Evolutionary conservation across 495 filamentous ascomycete genomes (phyloP).

Genomic region (Astrothelium subdiscretum): DNA sequence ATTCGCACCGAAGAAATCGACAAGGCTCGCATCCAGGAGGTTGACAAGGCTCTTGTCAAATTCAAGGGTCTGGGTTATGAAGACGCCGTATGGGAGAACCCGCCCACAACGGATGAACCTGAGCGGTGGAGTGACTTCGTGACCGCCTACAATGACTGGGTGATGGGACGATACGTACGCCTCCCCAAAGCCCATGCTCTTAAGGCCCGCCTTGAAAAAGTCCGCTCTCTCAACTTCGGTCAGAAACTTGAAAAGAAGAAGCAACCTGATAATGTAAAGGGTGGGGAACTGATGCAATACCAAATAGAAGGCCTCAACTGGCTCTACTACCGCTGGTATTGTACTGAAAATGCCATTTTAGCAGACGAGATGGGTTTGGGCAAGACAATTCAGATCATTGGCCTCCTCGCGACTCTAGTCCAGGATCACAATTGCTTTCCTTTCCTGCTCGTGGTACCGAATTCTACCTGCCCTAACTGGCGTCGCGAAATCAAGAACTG

Average conservation of each 20-base stretch:
- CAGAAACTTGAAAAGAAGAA: conserved; percentile 49
- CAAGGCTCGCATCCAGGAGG: conserved; percentile 52
- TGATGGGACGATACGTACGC: conserved; percentile 60
- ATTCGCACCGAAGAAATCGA: conserved; percentile 46
- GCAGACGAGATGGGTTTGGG: conserved; percentile 99
- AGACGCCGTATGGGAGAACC: conserved; percentile 77
- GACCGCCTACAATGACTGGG: conserved; percentile 72
- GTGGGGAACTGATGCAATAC: conserved; percentile 83
- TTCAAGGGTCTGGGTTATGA: conserved; percentile 94
- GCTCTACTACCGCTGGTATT: conserved; percentile 85
- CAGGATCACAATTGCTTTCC: conserved; percentile 72
- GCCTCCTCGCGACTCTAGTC: conserved; percentile 57
- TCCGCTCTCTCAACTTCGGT: conserved; percentile 54
- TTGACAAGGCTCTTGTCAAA: conserved; percentile 67
- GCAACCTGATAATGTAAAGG: conserved; percentile 62
- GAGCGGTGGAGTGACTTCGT: conserved; percentile 73
- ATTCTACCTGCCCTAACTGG: conserved; percentile 94
- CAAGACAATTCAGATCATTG: conserved; percentile 93
- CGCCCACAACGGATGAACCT: conserved; percentile 53
- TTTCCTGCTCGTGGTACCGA: conserved; percentile 86
- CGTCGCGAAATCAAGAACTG: conserved; percentile 91
- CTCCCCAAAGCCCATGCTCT: conserved; percentile 41
- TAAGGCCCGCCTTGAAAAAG: conserved; percentile 47
- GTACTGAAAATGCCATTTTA: conserved; percentile 76
- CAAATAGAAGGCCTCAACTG: conserved; percentile 92